These are phyloP conservation scores for Clausena lansium DNA, from an alignment of 345 rosid species.

Conservation along the genomic window DNA sequence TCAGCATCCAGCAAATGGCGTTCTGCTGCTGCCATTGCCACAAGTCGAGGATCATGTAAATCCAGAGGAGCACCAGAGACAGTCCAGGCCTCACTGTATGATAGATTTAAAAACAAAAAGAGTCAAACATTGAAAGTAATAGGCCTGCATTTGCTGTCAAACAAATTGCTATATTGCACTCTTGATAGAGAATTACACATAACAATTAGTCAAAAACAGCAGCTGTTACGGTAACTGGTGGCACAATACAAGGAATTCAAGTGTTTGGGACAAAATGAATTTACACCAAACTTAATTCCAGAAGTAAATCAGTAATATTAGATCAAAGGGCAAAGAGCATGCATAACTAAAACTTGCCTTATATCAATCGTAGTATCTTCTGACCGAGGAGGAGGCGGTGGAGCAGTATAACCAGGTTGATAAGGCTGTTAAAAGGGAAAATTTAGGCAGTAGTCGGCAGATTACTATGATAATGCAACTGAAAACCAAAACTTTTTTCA, in stretches of 20 bases:
- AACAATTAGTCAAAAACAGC: neutral
- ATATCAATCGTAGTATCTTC: conserved; percentile 78
- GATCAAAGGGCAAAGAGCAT: neutral
- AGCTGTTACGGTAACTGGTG: neutral
- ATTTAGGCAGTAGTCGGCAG: conserved; percentile 9
- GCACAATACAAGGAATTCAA: neutral
- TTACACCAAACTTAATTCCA: neutral
- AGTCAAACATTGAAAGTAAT: neutral
- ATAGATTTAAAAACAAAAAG: conserved; percentile 20
- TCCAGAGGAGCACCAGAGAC: conserved; percentile 73
- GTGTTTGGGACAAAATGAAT: neutral
- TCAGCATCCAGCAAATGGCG: conserved; percentile 87
- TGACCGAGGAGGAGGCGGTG: conserved; percentile 51
- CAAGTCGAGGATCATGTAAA: conserved; percentile 76
- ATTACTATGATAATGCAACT: conserved; percentile 2
- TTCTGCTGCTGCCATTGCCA: conserved; percentile 93
- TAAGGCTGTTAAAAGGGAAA: conserved; percentile 54
- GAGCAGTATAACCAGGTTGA: conserved; percentile 84
- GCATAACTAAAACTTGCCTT: conserved; percentile 49
- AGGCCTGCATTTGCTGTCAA: neutral
- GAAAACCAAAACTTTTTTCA: neutral
- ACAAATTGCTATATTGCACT: conserved; percentile 8
- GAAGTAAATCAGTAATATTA: neutral
- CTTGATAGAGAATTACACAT: conserved; percentile 5
- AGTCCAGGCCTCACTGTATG: conserved; percentile 70